These are phyloP conservation scores for Phytophthora multivora DNA, from an alignment of 352 stramenopile species.

Conservation along the genomic window DNA sequence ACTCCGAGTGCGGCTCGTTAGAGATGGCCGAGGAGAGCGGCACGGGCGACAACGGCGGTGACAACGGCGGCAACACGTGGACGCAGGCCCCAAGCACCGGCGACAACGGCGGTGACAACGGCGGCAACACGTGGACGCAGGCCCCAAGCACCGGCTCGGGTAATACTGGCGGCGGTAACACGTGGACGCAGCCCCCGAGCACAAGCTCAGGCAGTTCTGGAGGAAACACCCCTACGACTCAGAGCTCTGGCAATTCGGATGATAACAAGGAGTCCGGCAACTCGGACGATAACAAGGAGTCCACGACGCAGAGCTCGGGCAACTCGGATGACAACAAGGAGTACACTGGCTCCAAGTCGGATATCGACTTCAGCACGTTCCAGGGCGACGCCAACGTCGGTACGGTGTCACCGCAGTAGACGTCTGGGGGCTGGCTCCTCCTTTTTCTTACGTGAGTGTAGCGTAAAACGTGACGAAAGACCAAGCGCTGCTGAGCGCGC, in stretches of 20 bases:
- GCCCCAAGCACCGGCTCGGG: background rate
- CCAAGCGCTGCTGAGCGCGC: slow-evolving; percentile 24
- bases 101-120: slow-evolving; percentile 6
- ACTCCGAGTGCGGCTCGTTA: slow-evolving; percentile 32
- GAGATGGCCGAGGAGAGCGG: slow-evolving; percentile 28
- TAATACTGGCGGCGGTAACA: background rate
- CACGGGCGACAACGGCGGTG: background rate
- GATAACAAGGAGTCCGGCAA: background rate
- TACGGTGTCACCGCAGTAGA: slow-evolving; percentile 34
- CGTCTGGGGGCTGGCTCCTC: background rate
- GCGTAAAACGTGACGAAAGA: slow-evolving; percentile 44
- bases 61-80: slow-evolving; percentile 10
- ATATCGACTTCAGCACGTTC: slow-evolving; percentile 31
- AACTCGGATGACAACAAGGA: slow-evolving; percentile 14
- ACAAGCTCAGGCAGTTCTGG: background rate
- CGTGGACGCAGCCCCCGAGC: slow-evolving; percentile 10
- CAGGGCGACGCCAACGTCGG: slow-evolving; percentile 11
- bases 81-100: slow-evolving; percentile 2
- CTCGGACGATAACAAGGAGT: no score
- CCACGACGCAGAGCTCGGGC: background rate
- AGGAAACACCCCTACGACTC: background rate
- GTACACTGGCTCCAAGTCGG: slow-evolving; percentile 32
- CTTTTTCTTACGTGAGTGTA: slow-evolving; percentile 37
- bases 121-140: slow-evolving; percentile 8
- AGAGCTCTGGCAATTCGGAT: slow-evolving; percentile 7